A percentile compares a stretch with the other conserved stretches of the same genome.
phyloP scores from a whole-genome alignment of 2,329 filamentous ascomycete genomes.

The Clathrospora elynae region DNA sequence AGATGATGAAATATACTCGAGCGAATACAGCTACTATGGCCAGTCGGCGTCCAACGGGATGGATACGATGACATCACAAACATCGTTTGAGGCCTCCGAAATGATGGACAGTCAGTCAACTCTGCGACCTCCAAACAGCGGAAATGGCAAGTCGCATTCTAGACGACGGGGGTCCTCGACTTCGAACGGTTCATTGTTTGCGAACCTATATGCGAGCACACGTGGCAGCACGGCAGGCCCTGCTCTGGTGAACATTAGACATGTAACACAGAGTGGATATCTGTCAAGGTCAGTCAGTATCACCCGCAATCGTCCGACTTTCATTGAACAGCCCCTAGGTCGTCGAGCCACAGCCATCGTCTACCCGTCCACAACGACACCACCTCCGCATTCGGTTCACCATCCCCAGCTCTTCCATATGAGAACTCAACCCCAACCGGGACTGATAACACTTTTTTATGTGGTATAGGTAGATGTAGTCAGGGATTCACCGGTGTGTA shows the following conservation, averaged over 20 bases:
- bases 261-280: background rate
- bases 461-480: background rate
- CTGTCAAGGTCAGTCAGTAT: background rate
- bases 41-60: background rate
- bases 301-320: background rate
- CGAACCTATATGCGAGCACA: background rate
- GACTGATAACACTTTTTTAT: background rate
- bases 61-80: background rate
- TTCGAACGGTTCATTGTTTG: background rate
- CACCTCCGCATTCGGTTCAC: background rate
- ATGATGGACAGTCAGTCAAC: background rate
- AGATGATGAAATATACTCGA: too few species aligned
- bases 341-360: background rate
- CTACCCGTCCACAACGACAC: background rate
- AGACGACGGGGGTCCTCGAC: background rate
- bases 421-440: background rate
- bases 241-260: background rate
- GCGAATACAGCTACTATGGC: background rate
- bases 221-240: too few species aligned
- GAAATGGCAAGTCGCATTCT: background rate
- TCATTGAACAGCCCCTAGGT: background rate
- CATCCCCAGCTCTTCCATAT: background rate
- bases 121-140: background rate
- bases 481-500: conserved; percentile 1
- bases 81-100: background rate